phyloP scores from a whole-genome alignment of 1,284 basidiomycete species.

The Ceratobasidium theobromae region DNA sequence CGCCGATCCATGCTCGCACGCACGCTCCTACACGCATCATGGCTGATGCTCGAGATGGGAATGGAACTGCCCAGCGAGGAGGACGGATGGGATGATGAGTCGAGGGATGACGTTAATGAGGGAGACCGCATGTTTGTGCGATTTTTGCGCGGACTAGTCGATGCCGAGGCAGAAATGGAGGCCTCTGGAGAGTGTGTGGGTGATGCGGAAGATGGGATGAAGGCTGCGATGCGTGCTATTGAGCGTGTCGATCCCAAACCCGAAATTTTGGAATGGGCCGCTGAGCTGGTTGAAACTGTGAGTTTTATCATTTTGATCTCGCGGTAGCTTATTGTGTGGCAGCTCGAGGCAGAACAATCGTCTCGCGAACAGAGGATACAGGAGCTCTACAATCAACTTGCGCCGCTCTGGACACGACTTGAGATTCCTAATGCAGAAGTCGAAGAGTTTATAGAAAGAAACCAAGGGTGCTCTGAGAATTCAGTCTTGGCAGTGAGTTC shows the following conservation, averaged over 20 bases:
- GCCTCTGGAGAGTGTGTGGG: conserved; percentile 48
- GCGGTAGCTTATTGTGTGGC: background rate
- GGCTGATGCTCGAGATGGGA: conserved; percentile 76
- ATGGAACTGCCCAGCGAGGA: conserved; percentile 52
- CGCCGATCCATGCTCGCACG: conserved; percentile 64
- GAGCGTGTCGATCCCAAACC: conserved; percentile 67
- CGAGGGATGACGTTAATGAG: conserved; percentile 4
- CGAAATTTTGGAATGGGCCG: conserved; percentile 63
- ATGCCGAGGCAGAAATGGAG: conserved; percentile 55
- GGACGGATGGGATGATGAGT: conserved; percentile 25
- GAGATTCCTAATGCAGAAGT: conserved; percentile 71
- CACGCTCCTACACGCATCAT: conserved; percentile 70
- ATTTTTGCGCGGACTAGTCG: conserved; percentile 63
- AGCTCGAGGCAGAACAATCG: conserved; percentile 66
- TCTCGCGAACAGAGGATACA: conserved; percentile 76
- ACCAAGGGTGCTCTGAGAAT: conserved; percentile 74
- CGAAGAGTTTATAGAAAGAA: conserved; percentile 77
- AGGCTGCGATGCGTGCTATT: conserved; percentile 44
- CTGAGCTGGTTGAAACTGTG: conserved; percentile 43
- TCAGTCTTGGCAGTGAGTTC: conserved; percentile 57
- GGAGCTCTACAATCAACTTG: conserved; percentile 82
- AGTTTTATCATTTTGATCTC: conserved; percentile 4
- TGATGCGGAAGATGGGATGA: conserved; percentile 37
- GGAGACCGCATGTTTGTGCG: conserved; percentile 52
- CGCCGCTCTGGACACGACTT: conserved; percentile 75